Conservation (phyloP, 1,284 basidiomycete genomes). For the Heterobasidion irregulare region DNA sequence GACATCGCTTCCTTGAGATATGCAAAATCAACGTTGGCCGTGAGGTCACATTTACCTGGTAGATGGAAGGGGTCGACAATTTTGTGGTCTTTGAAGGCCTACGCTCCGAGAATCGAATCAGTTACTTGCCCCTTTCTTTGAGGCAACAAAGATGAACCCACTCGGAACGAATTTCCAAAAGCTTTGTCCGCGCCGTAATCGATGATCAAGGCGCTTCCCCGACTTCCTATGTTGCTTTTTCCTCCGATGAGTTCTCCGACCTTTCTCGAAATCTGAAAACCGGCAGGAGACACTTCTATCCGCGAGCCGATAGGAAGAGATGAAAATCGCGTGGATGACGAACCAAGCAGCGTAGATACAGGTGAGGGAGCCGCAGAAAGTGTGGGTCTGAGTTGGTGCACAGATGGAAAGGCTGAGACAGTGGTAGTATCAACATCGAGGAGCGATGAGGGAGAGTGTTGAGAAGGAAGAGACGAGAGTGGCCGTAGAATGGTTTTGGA, state of each 20-base stretch:
- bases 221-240: conserved; percentile 13
- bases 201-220: conserved; percentile 76
- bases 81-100: conserved; percentile 89
- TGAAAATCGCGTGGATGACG: conserved; percentile 65
- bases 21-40: conserved; percentile 93
- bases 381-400: conserved; percentile 51
- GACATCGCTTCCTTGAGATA: conserved; percentile 76
- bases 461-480: conserved; percentile 3
- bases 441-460: conserved; percentile 7
- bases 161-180: conserved; percentile 76
- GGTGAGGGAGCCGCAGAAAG: conserved; percentile 60
- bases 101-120: not conserved
- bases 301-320: conserved; percentile 57
- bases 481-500: conserved; percentile 18
- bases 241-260: conserved; percentile 53
- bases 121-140: not conserved
- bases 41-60: conserved; percentile 88
- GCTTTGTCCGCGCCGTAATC: conserved; percentile 84
- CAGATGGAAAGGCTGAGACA: conserved; percentile 6
- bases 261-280: conserved; percentile 58
- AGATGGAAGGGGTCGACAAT: conserved; percentile 80
- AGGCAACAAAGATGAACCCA: conserved; percentile 26
- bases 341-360: conserved; percentile 57
- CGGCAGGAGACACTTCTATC: conserved; percentile 72
- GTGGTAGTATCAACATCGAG: conserved; percentile 6